Evolutionary conservation across 2,329 filamentous ascomycete species (phyloP).

Genomic region (Calonectria pseudoreteaudii): DNA sequence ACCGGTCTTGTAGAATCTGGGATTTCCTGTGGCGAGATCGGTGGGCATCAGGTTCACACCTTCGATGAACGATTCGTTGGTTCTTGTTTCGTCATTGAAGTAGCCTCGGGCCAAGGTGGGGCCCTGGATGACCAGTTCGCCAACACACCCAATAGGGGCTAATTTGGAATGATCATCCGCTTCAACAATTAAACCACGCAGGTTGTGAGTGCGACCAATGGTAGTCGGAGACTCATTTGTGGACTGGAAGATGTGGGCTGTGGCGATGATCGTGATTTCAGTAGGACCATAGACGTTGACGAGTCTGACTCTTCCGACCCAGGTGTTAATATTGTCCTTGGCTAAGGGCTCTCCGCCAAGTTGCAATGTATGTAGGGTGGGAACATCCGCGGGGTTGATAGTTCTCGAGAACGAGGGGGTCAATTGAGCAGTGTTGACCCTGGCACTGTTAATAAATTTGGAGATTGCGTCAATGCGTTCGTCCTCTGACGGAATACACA

Average conservation of each 20-base stretch:
- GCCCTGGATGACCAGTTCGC: slow-evolving; percentile 30
- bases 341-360: slow-evolving; percentile 23
- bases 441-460: slow-evolving; percentile 8
- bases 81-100: slow-evolving; percentile 45
- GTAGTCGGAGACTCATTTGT: background rate
- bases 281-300: slow-evolving; percentile 17
- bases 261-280: slow-evolving; percentile 12
- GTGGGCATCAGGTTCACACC: background rate
- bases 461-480: slow-evolving; percentile 39
- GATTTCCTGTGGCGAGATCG: background rate
- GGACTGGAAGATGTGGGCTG: slow-evolving; percentile 5
- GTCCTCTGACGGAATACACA: slow-evolving; percentile 53
- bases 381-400: background rate
- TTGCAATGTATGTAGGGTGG: background rate
- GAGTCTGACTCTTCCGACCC: slow-evolving; percentile 11
- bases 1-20: slow-evolving; percentile 6
- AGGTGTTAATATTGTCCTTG: slow-evolving; percentile 16
- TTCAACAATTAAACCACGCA: slow-evolving; percentile 23
- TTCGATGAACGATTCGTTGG: background rate
- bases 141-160: slow-evolving; percentile 24
- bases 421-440: background rate
- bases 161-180: slow-evolving; percentile 1
- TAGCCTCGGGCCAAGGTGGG: slow-evolving; percentile 61
- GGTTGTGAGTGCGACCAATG: slow-evolving; percentile 22
- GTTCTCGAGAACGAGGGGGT: slow-evolving; percentile 4